Conservation (phyloP, 2,329 filamentous ascomycete genomes). For the Diaporthe amygdali region DNA sequence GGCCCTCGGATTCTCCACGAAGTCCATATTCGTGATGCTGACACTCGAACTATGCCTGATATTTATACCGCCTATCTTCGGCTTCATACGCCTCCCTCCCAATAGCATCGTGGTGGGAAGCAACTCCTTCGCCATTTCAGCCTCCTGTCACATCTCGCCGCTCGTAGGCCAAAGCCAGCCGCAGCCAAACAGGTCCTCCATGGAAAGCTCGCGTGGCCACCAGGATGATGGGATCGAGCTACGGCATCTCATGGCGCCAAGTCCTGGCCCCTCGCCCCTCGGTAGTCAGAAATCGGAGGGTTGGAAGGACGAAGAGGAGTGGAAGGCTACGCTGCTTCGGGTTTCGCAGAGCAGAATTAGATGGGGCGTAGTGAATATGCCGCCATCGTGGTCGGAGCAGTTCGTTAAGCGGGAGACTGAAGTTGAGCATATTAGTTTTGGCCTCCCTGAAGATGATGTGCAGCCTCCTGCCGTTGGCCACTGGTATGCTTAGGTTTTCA, state of each 20-base stretch:
- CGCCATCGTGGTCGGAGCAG: not conserved
- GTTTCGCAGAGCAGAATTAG: not conserved
- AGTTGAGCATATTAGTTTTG: not conserved
- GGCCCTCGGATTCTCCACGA: not conserved
- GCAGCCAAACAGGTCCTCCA: too few relatives aligned
- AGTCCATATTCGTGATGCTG: not conserved
- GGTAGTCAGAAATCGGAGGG: not conserved
- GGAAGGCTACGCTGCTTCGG: not conserved
- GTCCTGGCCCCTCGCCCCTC: not conserved
- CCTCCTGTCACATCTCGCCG: slow-evolving; percentile 2
- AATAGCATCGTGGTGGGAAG: not conserved
- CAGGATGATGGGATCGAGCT: not conserved
- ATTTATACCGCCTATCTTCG: not conserved
- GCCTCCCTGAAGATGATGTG: not conserved
- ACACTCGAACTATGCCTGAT: not conserved
- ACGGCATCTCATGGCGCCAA: not conserved
- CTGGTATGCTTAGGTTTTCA: not conserved
- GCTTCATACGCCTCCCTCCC: not conserved
- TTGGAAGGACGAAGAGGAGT: not conserved
- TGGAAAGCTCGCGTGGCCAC: not conserved
- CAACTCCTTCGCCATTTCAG: not conserved
- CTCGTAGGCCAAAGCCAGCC: not conserved
- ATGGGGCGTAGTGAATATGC: not conserved
- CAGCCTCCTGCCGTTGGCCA: not conserved
- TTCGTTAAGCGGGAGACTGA: not conserved